phyloP scores from a whole-genome alignment of 2,329 filamentous ascomycete species.

The Hymenoscyphus linearis region DNA sequence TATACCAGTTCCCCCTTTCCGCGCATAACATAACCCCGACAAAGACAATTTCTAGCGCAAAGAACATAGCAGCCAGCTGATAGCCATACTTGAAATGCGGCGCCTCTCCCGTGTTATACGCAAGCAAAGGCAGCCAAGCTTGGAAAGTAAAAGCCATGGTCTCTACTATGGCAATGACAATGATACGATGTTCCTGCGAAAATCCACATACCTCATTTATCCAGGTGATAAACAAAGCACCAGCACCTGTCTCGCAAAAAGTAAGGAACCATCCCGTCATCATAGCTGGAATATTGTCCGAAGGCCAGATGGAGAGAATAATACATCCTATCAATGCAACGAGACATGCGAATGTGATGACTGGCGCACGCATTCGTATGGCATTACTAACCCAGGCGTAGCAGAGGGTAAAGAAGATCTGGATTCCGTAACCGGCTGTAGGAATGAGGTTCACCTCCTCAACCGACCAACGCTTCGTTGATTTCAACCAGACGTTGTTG shows the following conservation, averaged over 20 bases:
- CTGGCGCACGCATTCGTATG: background rate
- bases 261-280: conserved; percentile 1
- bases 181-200: background rate
- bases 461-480: background rate
- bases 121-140: background rate
- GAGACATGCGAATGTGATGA: background rate
- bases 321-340: background rate
- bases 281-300: background rate
- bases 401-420: background rate
- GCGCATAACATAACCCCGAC: background rate
- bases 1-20: background rate
- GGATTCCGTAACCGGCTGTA: background rate
- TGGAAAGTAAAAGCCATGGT: conserved; percentile 3
- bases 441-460: conserved; percentile 1
- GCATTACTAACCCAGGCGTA: background rate
- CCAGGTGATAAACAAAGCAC: background rate
- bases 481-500: conserved; percentile 1
- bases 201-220: background rate
- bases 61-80: background rate
- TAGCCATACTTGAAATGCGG: conserved; percentile 3
- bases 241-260: background rate
- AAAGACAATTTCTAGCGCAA: background rate
- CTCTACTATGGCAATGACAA: conserved; percentile 1
- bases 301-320: background rate
- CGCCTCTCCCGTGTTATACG: background rate